These are phyloP conservation scores for Cadophora malorum DNA, from an alignment of 2,329 filamentous ascomycete species.

Conservation along the genomic window DNA sequence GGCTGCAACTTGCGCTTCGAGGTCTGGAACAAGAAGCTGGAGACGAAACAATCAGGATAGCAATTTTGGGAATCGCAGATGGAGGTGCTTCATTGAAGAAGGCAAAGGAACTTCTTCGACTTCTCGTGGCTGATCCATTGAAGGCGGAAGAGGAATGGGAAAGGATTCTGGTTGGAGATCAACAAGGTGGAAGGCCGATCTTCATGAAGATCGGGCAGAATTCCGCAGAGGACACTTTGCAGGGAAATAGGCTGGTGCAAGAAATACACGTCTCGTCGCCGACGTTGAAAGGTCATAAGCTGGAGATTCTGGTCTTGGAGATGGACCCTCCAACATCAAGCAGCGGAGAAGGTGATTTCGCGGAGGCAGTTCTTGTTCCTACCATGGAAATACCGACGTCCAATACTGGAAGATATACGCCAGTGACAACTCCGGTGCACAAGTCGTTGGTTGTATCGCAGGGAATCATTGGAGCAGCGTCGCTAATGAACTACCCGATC, in stretches of 20 bases:
- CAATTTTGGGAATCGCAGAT: constrained; percentile 57
- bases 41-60: constrained; percentile 63
- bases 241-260: constrained; percentile 56
- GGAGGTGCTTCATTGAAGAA: constrained; percentile 49
- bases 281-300: constrained; percentile 62
- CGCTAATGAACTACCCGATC: constrained; percentile 53
- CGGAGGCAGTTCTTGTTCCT: constrained; percentile 78
- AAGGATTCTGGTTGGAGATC: constrained; percentile 54
- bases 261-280: constrained; percentile 70
- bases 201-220: constrained; percentile 63
- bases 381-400: constrained; percentile 72
- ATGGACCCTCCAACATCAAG: constrained; percentile 57
- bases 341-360: constrained; percentile 53
- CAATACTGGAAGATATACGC: constrained; percentile 66
- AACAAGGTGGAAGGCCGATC: constrained; percentile 60
- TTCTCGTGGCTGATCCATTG: constrained; percentile 75
- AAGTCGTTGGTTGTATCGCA: constrained; percentile 76
- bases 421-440: constrained; percentile 83
- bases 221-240: constrained; percentile 38
- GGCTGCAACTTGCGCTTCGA: constrained; percentile 73
- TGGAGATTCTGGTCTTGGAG: constrained; percentile 69
- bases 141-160: constrained; percentile 71
- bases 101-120: constrained; percentile 69
- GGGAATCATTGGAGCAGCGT: constrained; percentile 72
- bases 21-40: constrained; percentile 64